Evolutionary conservation across 768 basidiomycete genomes (phyloP), one percentile per base, ranked within the genome.

Genomic region (Astraeus odoratus): DNA sequence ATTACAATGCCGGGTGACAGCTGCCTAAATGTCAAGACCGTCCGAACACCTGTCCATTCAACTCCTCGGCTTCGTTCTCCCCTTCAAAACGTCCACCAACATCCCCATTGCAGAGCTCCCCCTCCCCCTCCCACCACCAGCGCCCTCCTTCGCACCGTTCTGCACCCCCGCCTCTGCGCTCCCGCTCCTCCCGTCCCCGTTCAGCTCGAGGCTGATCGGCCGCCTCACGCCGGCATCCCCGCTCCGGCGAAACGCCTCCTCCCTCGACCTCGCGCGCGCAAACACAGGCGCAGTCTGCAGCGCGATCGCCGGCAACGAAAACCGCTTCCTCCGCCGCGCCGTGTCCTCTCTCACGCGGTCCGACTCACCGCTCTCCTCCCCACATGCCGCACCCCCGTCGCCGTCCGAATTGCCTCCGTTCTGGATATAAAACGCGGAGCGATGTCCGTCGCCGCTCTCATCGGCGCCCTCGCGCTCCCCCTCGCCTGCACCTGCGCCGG

Each of bases 251-350:
- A 23, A 43, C 20, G 8, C 49, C 46, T 38, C 57, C 51, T 37
- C 53, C 50, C 4, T 59, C 51, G 35, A 64, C 30, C 56, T 52
- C 3, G 77, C 75, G 16, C 77, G 73, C 18, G 82, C 76, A 23
- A 80, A 83, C 12, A 89, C 85, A 15, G 75, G 78, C 24, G 79
- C 78, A 24, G 80, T 79, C 51, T 88, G 85, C 59, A 89, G 51
- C 29, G 82, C 85, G 29, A 90, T 70, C n/a, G 83, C 83, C 37
- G 86, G 84, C 40, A 84, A 49, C 39, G 87, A 88, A 55, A 87
- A 87, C 30, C 84, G 75, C 57, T 86, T 84, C 55, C 69, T 70
- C 54, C 78, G 61, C 52, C 81, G 66, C 35, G 73, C 74, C 0
- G 83, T 84, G 49, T 84, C 75, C 57, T 85, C 84, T 53, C 59